Evolutionary conservation across 495 filamentous ascomycete species (phyloP).

Genomic region (Collariella sp.): DNA sequence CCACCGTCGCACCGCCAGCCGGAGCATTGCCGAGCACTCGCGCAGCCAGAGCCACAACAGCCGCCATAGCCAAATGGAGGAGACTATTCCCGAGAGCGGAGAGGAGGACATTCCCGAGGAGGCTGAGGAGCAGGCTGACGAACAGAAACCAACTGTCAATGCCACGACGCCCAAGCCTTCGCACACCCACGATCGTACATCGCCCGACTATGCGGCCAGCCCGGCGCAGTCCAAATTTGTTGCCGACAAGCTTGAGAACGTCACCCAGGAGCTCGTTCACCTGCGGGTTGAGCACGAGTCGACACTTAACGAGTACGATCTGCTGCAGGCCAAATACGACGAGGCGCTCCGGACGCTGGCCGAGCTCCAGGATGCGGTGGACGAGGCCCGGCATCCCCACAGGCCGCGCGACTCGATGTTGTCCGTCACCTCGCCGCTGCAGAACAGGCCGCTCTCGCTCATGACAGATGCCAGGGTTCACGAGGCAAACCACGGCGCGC

Average conservation of each 20-base stretch:
- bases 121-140: slow-evolving; percentile 25
- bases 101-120: slow-evolving; percentile 29
- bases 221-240: slow-evolving; percentile 79
- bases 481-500: slow-evolving; percentile 66
- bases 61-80: slow-evolving; percentile 42
- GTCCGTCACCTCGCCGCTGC: slow-evolving; percentile 48
- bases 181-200: slow-evolving; percentile 3
- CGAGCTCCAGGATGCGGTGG: slow-evolving; percentile 74
- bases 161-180: slow-evolving; percentile 23
- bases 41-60: slow-evolving; percentile 44
- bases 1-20: slow-evolving; percentile 34
- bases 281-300: slow-evolving; percentile 83
- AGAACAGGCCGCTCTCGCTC: slow-evolving; percentile 78
- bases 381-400: slow-evolving; percentile 67
- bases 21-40: slow-evolving; percentile 40
- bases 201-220: slow-evolving; percentile 45
- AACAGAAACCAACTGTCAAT: slow-evolving; percentile 24
- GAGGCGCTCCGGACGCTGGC: slow-evolving; percentile 74
- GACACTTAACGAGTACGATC: slow-evolving; percentile 70
- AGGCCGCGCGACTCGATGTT: slow-evolving; percentile 42
- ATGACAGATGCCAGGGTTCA: slow-evolving; percentile 75
- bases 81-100: slow-evolving; percentile 42
- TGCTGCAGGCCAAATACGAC: slow-evolving; percentile 83
- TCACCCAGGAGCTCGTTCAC: slow-evolving; percentile 88
- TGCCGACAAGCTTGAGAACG: slow-evolving; percentile 83